Evolutionary conservation across 139 green algal species (phyloP).

Genomic region (Picochlorum sp.): DNA sequence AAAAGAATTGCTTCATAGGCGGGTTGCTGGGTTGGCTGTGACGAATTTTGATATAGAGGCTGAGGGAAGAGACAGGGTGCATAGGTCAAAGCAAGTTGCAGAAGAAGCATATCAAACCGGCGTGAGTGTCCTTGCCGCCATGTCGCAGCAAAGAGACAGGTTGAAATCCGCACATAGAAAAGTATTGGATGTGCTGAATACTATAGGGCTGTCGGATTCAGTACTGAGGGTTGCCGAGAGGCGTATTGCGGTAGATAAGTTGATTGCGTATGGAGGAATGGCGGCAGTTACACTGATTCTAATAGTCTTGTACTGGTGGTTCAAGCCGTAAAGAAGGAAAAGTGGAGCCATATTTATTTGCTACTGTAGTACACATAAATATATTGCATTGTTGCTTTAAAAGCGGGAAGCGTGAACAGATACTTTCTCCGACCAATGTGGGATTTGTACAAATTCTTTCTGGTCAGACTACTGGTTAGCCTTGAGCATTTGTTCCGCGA

Average conservation of each 20-base stretch:
- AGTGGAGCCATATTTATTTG: too few species aligned
- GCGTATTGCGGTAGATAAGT: constrained; percentile 61
- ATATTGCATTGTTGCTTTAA: not conserved
- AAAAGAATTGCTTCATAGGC: constrained; percentile 52
- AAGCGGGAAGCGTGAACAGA: too few species aligned
- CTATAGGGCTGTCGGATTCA: constrained; percentile 65
- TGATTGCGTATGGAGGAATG: constrained; percentile 78
- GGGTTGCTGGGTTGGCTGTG: constrained; percentile 8
- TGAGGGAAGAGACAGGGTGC: constrained; percentile 40
- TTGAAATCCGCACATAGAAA: constrained; percentile 78
- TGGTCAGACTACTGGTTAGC: too few species aligned
- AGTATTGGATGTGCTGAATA: constrained; percentile 77
- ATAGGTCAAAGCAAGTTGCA: constrained; percentile 44
- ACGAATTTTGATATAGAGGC: constrained; percentile 33
- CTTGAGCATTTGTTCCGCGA: too few species aligned
- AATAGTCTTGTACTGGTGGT: constrained; percentile 12
- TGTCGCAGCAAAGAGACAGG: constrained; percentile 60
- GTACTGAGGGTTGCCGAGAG: constrained; percentile 71
- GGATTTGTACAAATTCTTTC: too few species aligned
- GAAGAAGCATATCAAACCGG: constrained; percentile 71
- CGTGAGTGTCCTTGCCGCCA: constrained; percentile 50
- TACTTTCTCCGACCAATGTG: too few species aligned
- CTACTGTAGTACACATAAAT: not conserved
- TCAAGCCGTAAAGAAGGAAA: too few species aligned
- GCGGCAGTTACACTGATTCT: constrained; percentile 5